These are phyloP conservation scores for Zygnema circumcarinatum DNA, from an alignment of 139 green algal species.

Conservation along the genomic window DNA sequence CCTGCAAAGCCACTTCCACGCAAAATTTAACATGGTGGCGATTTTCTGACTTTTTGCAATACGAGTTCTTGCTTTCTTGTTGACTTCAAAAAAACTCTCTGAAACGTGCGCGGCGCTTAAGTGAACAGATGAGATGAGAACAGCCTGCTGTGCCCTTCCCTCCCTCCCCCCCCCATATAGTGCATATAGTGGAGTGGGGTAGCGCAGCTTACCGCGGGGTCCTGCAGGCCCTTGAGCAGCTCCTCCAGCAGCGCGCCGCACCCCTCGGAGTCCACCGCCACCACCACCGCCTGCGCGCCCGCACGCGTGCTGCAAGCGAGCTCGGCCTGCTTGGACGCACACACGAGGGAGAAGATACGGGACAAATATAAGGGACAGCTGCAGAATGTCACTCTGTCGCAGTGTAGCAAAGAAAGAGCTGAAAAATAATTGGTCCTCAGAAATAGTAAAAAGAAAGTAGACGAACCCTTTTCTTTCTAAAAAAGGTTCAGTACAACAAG, in stretches of 20 bases:
- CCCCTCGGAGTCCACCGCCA: constrained; percentile 41
- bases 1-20: constrained; percentile 32
- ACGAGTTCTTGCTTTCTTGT: too few relatives aligned
- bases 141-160: too few relatives aligned
- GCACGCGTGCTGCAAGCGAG: neutral
- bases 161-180: too few relatives aligned
- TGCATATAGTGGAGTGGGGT: neutral
- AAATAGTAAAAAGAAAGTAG: constrained; percentile 3
- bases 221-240: constrained; percentile 30
- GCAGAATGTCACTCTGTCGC: too few relatives aligned
- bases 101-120: too few relatives aligned
- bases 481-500: too few relatives aligned
- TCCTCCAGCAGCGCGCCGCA: constrained; percentile 48
- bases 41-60: neutral
- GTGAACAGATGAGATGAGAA: too few relatives aligned
- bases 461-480: too few relatives aligned
- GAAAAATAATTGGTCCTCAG: neutral
- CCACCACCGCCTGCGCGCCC: constrained; percentile 47
- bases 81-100: too few relatives aligned
- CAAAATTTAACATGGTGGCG: neutral
- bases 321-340: neutral
- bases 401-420: neutral
- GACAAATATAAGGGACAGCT: neutral
- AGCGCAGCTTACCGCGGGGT: constrained; percentile 13
- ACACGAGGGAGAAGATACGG: neutral